Evolutionary conservation across 192 early-diverging fungal species (phyloP).

Genomic region (Mortierella alpina): DNA sequence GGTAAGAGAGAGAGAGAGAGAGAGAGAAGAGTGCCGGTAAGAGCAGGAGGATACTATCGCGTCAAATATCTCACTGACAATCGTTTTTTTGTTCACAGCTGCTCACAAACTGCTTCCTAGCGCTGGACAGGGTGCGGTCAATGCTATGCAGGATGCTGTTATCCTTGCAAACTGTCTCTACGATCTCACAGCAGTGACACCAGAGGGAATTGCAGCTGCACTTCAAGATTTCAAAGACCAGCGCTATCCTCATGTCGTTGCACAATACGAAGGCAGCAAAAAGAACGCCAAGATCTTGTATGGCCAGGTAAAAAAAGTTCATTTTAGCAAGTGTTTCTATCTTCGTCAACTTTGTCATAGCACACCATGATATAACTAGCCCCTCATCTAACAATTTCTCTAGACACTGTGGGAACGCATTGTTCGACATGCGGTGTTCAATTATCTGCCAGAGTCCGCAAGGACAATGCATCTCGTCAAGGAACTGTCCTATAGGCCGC

Average conservation of each 20-base stretch:
- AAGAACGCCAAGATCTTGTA: not conserved
- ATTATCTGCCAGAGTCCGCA: too few relatives aligned
- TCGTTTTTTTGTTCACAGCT: not conserved
- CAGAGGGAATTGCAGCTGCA: not conserved
- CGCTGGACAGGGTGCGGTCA: slow-evolving; percentile 6
- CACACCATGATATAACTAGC: too few relatives aligned
- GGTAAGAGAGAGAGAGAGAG: not conserved
- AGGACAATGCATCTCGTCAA: too few relatives aligned
- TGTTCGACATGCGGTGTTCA: too few relatives aligned
- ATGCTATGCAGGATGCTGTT: slow-evolving; percentile 8
- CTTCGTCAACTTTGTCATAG: too few relatives aligned
- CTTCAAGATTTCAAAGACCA: slow-evolving; percentile 4
- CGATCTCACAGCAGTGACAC: slow-evolving; percentile 6
- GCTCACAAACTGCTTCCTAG: slow-evolving; percentile 14
- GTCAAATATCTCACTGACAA: not conserved
- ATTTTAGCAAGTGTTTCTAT: too few relatives aligned
- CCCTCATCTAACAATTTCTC: too few relatives aligned
- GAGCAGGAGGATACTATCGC: too few relatives aligned
- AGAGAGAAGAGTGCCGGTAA: not conserved
- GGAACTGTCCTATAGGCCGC: too few relatives aligned
- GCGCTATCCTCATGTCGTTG: not conserved
- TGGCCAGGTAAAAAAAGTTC: slow-evolving; percentile 6
- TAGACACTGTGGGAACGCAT: too few relatives aligned
- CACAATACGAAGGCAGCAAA: not conserved
- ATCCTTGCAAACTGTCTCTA: slow-evolving; percentile 1